These are phyloP conservation scores for Penicillium tannophilum DNA, from an alignment of 495 filamentous ascomycete genomes.

Conservation along the genomic window DNA sequence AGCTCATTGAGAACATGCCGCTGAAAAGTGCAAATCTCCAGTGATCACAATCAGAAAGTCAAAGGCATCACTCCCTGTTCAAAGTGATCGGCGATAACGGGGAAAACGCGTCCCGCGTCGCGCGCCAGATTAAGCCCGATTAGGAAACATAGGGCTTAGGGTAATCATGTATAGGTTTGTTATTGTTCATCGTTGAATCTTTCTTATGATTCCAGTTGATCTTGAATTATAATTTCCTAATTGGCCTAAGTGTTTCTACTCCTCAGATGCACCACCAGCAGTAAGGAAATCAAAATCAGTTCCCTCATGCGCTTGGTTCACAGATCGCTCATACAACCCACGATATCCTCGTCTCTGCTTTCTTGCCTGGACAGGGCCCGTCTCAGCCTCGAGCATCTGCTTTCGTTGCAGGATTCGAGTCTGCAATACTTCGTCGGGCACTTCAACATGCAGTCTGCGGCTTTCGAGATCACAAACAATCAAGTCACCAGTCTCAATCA, in stretches of 20 bases:
- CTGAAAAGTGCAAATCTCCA: neutral
- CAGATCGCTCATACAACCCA: conserved; percentile 64
- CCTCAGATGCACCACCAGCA: conserved; percentile 36
- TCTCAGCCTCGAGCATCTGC: conserved; percentile 15
- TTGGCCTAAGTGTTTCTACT: neutral
- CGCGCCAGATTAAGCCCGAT: conserved; percentile 33
- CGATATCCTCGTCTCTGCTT: conserved; percentile 57
- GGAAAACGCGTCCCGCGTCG: conserved; percentile 33
- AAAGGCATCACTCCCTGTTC: conserved; percentile 2
- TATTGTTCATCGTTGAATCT: neutral
- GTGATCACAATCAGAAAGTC: neutral
- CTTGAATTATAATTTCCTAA: neutral
- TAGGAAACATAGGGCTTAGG: conserved; percentile 44
- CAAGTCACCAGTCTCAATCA: conserved; percentile 61
- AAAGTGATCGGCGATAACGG: conserved; percentile 14
- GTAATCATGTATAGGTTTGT: conserved; percentile 13
- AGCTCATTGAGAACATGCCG: conserved; percentile 33
- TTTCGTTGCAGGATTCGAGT: conserved; percentile 40
- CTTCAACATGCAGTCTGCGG: conserved; percentile 46
- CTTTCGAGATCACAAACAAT: conserved; percentile 56
- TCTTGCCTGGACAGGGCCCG: conserved; percentile 36
- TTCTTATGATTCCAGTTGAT: neutral
- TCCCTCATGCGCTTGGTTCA: conserved; percentile 65
- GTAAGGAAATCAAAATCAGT: conserved; percentile 68
- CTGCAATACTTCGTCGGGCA: conserved; percentile 51